These are phyloP conservation scores for Neospora caninum DNA, from an alignment of 169 alveolate genomes.

Conservation along the genomic window DNA sequence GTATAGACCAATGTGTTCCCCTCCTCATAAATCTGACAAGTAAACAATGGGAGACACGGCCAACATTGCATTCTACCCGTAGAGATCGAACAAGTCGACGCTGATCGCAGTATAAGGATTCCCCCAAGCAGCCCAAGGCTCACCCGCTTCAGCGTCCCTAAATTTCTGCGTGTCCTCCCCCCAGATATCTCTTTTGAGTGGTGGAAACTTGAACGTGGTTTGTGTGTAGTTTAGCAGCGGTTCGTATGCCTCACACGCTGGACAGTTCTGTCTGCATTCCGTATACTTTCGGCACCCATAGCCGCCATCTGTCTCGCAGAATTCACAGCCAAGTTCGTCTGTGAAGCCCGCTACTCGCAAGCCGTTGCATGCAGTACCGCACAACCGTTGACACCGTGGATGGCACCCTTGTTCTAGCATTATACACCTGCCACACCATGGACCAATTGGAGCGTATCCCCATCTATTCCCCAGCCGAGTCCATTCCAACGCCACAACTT, in stretches of 20 bases:
- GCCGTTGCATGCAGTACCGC: neutral
- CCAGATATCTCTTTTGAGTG: neutral
- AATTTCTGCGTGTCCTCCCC: neutral
- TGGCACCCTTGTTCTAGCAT: neutral
- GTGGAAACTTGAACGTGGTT: neutral
- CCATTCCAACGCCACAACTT: neutral
- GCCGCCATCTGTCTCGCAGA: neutral
- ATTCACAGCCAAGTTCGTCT: conserved; percentile 4
- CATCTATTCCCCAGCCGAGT: neutral
- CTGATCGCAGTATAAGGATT: neutral
- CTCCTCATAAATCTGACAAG: no score
- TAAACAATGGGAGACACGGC: no score
- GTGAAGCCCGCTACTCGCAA: neutral
- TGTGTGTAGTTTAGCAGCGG: neutral
- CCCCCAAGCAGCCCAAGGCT: conserved; percentile 5
- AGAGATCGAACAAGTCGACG: neutral
- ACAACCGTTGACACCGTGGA: neutral
- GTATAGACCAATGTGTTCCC: no score
- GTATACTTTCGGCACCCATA: neutral
- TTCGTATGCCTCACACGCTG: neutral
- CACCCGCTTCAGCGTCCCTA: neutral
- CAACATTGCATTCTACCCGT: no score
- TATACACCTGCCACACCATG: conserved; percentile 15
- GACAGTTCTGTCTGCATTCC: neutral
- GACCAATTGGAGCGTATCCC: conserved; percentile 17